These are phyloP conservation scores for Oropetium thomaeum DNA, from an alignment of 176 grass and related monocot genomes.

Conservation along the genomic window DNA sequence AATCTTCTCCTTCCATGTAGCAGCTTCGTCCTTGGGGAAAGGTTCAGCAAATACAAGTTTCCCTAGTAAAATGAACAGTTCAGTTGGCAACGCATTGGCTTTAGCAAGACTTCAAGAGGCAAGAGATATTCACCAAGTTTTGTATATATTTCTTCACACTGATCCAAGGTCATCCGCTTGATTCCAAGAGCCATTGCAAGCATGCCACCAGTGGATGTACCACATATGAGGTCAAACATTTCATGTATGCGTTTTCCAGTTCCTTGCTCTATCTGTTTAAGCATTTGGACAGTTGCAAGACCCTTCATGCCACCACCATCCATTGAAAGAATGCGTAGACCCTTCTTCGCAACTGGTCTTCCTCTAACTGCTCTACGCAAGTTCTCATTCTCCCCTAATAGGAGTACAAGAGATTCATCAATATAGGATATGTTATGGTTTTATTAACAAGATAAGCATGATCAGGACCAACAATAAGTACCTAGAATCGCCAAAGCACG, in stretches of 20 bases:
- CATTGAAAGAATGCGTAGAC: conserved; percentile 91
- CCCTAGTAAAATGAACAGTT: conserved; percentile 57
- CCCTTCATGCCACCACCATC: conserved; percentile 99
- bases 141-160: conserved; percentile 99
- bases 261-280: conserved; percentile 98
- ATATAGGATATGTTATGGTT: conserved; percentile 26
- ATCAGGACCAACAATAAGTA: conserved; percentile 30
- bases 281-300: conserved; percentile 96
- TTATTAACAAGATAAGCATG: neutral
- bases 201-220: conserved; percentile 98
- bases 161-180: conserved; percentile 86
- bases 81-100: conserved; percentile 25
- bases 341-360: conserved; percentile 79
- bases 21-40: conserved; percentile 90
- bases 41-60: conserved; percentile 98
- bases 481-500: conserved; percentile 97
- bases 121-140: conserved; percentile 70
- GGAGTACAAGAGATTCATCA: conserved; percentile 16
- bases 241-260: conserved; percentile 91
- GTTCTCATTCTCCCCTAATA: conserved; percentile 92
- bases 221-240: conserved; percentile 99
- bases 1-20: conserved; percentile 89
- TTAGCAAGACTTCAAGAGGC: conserved; percentile 26
- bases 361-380: conserved; percentile 85
- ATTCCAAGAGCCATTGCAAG: conserved; percentile 95